Base-by-base conservation (phyloP, 2,329 filamentous ascomycete genomes). In the Pseudopithomyces maydicus region DNA sequence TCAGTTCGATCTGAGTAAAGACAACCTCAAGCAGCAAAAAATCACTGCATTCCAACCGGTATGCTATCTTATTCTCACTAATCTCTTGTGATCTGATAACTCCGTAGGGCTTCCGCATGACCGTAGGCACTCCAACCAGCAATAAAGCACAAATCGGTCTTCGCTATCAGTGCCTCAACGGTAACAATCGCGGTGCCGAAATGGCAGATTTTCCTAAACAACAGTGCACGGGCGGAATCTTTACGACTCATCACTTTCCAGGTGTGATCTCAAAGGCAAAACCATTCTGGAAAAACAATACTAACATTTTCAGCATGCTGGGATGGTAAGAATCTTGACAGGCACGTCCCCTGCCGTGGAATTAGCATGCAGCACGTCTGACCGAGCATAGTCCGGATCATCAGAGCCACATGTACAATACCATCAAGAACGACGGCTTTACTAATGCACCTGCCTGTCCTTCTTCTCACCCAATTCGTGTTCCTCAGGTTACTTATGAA, bases 281-380 rank as follows among this genome's bases (percentile, higher is more conserved):
- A n/a, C n/a, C n/a, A n/a, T n/a, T n/a, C n/a, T n/a, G n/a, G n/a
- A n/a, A n/a, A n/a, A n/a, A n/a, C n/a, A n/a, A n/a, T n/a, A n/a
- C n/a, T n/a, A n/a, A n/a, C n/a, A n/a, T n/a, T n/a, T n/a, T 17
- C 41, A 20, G 59, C 52, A 2, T 64, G 62, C 72, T 81, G 79
- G 79, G 78, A 81, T 55, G 79, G 79, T 55, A 74, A 72, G 62
- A 80, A 80, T 68, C 50, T 78, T 6, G 82, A 84, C 65, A 81
- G 80, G 17, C 48, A 65, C 1, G 79, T 86, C 70, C 84, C 87
- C 78, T 33, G 29, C 29, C 39, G 6, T 36, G 15, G 3, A n/a
- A 3, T n/a, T 36, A 36, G 35, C 26, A 29, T 8, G 8, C 5
- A 5, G 26, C 26, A 29, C 26, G 26, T 29, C 26, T 29, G 26